phyloP scores from a whole-genome alignment of 768 basidiomycete genomes.

The Boletus fagicola region DNA sequence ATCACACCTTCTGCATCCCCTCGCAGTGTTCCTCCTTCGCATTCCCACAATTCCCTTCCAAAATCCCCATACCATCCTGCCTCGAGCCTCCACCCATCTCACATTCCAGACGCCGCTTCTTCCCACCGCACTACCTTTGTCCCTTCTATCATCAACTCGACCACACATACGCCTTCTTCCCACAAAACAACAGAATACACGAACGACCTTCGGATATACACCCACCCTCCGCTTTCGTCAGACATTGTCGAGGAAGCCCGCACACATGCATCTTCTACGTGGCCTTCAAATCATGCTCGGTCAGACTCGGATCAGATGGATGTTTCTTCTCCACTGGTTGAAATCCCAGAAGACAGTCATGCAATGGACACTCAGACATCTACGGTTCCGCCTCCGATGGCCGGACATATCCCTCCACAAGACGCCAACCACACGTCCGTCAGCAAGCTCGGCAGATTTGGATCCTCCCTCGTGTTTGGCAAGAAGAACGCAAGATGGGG shows the following conservation, averaged over 20 bases:
- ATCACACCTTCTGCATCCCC: constrained; percentile 42
- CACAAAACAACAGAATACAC: constrained; percentile 36
- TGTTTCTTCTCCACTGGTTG: constrained; percentile 46
- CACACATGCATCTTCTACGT: constrained; percentile 22
- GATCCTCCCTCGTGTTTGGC: constrained; percentile 55
- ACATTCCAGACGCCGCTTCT: constrained; percentile 47
- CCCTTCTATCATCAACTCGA: constrained; percentile 36
- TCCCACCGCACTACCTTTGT: constrained; percentile 57
- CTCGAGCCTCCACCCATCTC: constrained; percentile 37
- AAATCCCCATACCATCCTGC: constrained; percentile 39
- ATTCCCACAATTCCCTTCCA: constrained; percentile 45
- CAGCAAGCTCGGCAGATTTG: constrained; percentile 57
- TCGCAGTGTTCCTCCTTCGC: constrained; percentile 46
- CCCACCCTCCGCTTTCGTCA: constrained; percentile 34
- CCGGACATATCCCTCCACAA: constrained; percentile 37
- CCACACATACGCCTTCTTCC: constrained; percentile 31
- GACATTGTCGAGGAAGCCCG: constrained; percentile 31
- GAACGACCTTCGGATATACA: constrained; percentile 33
- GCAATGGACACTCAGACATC: constrained; percentile 51
- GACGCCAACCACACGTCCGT: constrained; percentile 41
- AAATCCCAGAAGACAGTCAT: constrained; percentile 41
- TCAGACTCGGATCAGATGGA: constrained; percentile 52
- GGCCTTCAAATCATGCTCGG: constrained; percentile 32
- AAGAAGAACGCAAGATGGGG: constrained; percentile 72
- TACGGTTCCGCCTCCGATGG: constrained; percentile 43